Evolutionary conservation across 1,139 yeast species (phyloP).

Genomic region (Wickerhamomyces sp.): DNA sequence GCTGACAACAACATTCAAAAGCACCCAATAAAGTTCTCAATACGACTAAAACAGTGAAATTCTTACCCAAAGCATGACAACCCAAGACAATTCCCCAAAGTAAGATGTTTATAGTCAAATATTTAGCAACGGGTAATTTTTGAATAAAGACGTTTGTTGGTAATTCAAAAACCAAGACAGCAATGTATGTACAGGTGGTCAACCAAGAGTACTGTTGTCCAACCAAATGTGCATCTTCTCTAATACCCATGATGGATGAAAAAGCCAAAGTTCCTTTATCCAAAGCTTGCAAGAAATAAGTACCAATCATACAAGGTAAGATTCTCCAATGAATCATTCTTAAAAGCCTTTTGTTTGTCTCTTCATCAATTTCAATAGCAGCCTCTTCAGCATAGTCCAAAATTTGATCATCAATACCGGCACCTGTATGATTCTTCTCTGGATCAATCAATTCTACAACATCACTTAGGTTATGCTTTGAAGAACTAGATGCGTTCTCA

Average conservation of each 20-base stretch:
- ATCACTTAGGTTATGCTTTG: not conserved
- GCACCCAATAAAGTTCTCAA: slow-evolving; percentile 47
- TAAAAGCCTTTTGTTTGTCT: slow-evolving; percentile 9
- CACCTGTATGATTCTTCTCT: too few relatives aligned
- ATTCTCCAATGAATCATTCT: slow-evolving; percentile 32
- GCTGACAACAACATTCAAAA: slow-evolving; percentile 50
- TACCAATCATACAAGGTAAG: slow-evolving; percentile 34
- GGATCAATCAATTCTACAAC: too few relatives aligned
- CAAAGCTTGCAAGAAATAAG: slow-evolving; percentile 35
- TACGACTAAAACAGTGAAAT: slow-evolving; percentile 42
- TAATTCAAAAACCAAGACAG: slow-evolving; percentile 39
- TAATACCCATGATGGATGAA: slow-evolving; percentile 38
- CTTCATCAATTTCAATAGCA: slow-evolving; percentile 9
- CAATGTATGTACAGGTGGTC: slow-evolving; percentile 47
- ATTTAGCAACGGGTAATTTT: slow-evolving; percentile 47
- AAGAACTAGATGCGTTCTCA: slow-evolving; percentile 2
- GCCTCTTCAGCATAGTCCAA: slow-evolving; percentile 6
- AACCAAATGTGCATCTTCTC: slow-evolving; percentile 22
- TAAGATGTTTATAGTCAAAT: slow-evolving; percentile 38
- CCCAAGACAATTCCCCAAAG: slow-evolving; percentile 47
- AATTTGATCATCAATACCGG: slow-evolving; percentile 4
- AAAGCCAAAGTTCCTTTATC: slow-evolving; percentile 32
- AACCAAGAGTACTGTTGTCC: slow-evolving; percentile 37
- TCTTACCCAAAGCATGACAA: slow-evolving; percentile 42
- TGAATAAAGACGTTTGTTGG: slow-evolving; percentile 48